phyloP scores from a whole-genome alignment of 2,329 filamentous ascomycete species.

The Alternaria ethzedia region DNA sequence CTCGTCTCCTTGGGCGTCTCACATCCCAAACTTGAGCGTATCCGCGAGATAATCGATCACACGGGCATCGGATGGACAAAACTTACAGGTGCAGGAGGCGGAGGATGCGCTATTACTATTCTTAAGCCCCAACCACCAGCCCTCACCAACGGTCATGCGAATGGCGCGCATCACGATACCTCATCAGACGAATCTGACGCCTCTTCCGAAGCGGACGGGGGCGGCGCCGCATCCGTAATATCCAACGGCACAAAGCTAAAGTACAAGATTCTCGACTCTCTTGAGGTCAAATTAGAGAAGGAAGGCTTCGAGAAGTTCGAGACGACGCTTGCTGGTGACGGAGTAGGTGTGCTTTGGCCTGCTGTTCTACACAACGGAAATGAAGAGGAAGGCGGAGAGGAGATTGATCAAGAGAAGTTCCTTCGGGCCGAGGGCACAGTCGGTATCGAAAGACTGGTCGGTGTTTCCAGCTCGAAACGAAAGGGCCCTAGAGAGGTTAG shows the following conservation, averaged over 20 bases:
- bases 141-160: conserved; percentile 54
- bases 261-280: conserved; percentile 57
- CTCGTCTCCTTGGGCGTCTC: conserved; percentile 92
- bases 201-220: conserved; percentile 33
- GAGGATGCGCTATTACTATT: conserved; percentile 92
- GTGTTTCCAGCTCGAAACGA: conserved; percentile 59
- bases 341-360: conserved; percentile 92
- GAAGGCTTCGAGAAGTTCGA: conserved; percentile 82
- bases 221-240: conserved; percentile 39
- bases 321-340: conserved; percentile 89
- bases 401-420: conserved; percentile 91
- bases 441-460: conserved; percentile 86
- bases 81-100: conserved; percentile 92
- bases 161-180: conserved; percentile 26
- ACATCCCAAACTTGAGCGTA: conserved; percentile 88
- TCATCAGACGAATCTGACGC: conserved; percentile 32
- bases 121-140: conserved; percentile 67
- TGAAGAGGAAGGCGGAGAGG: conserved; percentile 83
- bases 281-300: conserved; percentile 66
- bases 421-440: conserved; percentile 82
- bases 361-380: conserved; percentile 85
- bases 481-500: conserved; percentile 40
- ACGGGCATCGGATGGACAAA: conserved; percentile 96
- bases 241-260: conserved; percentile 43
- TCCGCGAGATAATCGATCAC: conserved; percentile 84